Evolutionary conservation across 2,329 filamentous ascomycete species (phyloP).

Genomic region (Cladorrhinum sp.): DNA sequence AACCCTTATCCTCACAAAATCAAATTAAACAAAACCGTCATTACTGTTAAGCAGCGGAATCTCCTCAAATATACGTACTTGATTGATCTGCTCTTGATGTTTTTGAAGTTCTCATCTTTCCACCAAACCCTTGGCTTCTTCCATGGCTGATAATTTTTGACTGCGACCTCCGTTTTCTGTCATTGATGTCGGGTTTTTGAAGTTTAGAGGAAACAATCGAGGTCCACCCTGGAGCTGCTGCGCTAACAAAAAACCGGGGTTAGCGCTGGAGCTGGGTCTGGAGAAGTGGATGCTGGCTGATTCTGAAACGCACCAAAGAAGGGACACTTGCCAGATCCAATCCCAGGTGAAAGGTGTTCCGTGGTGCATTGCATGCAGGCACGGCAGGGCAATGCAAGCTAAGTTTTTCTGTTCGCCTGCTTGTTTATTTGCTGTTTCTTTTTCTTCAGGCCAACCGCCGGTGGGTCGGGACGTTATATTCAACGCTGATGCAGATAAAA

Average conservation of each 20-base stretch:
- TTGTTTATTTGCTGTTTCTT: slow-evolving; percentile 1
- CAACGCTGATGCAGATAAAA: background rate
- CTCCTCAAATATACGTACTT: too few species aligned
- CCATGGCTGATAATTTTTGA: too few species aligned
- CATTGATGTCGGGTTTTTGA: too few species aligned
- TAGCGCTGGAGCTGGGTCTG: background rate
- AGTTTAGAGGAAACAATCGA: background rate
- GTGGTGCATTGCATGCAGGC: slow-evolving; percentile 10
- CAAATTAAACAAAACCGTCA: too few species aligned
- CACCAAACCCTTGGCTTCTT: too few species aligned
- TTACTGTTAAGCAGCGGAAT: too few species aligned
- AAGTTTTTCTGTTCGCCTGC: background rate
- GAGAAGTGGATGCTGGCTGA: background rate
- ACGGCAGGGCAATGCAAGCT: background rate
- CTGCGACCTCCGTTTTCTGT: too few species aligned
- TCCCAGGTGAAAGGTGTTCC: slow-evolving; percentile 3
- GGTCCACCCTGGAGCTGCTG: background rate
- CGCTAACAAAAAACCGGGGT: background rate
- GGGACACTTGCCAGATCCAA: slow-evolving; percentile 1
- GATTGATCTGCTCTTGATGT: too few species aligned
- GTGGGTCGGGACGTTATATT: background rate
- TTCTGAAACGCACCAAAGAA: slow-evolving; percentile 19
- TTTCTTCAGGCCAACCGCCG: background rate
- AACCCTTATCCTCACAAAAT: too few species aligned
- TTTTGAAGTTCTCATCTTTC: too few species aligned